Conservation (phyloP, 192 early-diverging fungal genomes). For the Linnemannia hyalina region DNA sequence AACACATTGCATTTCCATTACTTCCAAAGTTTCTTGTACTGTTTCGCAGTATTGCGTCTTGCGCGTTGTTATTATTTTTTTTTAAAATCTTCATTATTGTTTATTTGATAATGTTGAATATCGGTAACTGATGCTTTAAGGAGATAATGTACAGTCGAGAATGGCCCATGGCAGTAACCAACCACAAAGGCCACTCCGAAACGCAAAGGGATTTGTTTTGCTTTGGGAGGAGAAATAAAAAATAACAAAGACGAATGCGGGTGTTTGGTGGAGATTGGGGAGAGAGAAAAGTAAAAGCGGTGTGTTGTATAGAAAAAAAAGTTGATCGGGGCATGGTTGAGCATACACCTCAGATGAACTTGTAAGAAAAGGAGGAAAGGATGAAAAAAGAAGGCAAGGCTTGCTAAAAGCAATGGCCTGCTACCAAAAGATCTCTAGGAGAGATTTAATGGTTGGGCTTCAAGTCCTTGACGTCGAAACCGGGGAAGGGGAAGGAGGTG, state of each 20-base stretch:
- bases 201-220: constrained; percentile 21
- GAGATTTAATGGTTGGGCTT: constrained; percentile 50
- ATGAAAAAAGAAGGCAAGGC: neutral
- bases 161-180: constrained; percentile 47
- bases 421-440: neutral
- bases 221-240: constrained; percentile 17
- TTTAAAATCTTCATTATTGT: constrained; percentile 49
- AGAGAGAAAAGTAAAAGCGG: neutral
- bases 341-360: constrained; percentile 27
- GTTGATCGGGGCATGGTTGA: constrained; percentile 41
- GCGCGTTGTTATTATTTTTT: too few relatives aligned
- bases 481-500: constrained; percentile 97
- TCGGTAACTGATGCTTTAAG: constrained; percentile 51
- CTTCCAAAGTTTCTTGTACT: neutral
- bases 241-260: constrained; percentile 52
- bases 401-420: neutral
- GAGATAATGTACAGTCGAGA: constrained; percentile 50
- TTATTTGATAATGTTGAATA: constrained; percentile 58
- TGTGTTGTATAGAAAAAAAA: neutral
- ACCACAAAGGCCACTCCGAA: constrained; percentile 31
- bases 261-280: neutral
- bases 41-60: too few relatives aligned
- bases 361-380: constrained; percentile 4
- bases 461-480: constrained; percentile 57
- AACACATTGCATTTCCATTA: neutral